A percentile compares a stretch with the other conserved stretches of the same genome.
Conservation (phyloP, 1,139 yeast species). For the Komagataea norvegica region DNA sequence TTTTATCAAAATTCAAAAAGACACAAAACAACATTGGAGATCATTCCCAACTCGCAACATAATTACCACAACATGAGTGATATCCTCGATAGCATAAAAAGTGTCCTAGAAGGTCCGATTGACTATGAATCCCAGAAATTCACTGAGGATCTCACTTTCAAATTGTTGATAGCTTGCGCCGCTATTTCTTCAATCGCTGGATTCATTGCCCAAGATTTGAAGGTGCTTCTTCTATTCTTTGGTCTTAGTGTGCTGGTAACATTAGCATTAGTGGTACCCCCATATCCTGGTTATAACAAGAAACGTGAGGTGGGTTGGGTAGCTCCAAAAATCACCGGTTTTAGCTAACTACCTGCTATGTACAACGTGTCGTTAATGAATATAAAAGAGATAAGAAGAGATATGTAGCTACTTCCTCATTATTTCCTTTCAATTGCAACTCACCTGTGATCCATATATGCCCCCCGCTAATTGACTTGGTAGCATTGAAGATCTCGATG, state of each 20-base stretch:
- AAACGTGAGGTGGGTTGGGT: conserved; percentile 29
- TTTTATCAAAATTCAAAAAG: too few species aligned
- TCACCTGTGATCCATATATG: too few species aligned
- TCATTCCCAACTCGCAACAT: too few species aligned
- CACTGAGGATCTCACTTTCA: conserved; percentile 31
- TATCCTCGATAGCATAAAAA: conserved; percentile 13
- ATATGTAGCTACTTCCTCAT: too few species aligned
- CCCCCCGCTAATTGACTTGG: too few species aligned
- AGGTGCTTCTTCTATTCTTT: conserved; percentile 35
- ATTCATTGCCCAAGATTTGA: conserved; percentile 38
- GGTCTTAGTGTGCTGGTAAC: conserved; percentile 34
- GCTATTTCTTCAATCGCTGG: conserved; percentile 37
- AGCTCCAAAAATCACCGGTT: conserved; percentile 4
- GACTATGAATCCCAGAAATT: conserved; percentile 57
- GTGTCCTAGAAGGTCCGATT: conserved; percentile 48
- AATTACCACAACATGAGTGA: conserved; percentile 17
- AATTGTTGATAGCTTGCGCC: conserved; percentile 31
- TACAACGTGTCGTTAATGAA: too few species aligned
- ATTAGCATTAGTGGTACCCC: conserved; percentile 44
- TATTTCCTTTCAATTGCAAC: too few species aligned
- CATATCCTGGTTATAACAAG: conserved; percentile 50
- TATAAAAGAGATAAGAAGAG: too few species aligned
- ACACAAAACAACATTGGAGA: background rate
- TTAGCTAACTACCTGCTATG: conserved; percentile 1
- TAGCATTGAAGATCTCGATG: too few species aligned